A percentile compares a stretch with the other conserved stretches of the same genome.
These are phyloP conservation scores for Leavenworthia alabamica DNA, from an alignment of 345 rosid species.

Conservation along the genomic window DNA sequence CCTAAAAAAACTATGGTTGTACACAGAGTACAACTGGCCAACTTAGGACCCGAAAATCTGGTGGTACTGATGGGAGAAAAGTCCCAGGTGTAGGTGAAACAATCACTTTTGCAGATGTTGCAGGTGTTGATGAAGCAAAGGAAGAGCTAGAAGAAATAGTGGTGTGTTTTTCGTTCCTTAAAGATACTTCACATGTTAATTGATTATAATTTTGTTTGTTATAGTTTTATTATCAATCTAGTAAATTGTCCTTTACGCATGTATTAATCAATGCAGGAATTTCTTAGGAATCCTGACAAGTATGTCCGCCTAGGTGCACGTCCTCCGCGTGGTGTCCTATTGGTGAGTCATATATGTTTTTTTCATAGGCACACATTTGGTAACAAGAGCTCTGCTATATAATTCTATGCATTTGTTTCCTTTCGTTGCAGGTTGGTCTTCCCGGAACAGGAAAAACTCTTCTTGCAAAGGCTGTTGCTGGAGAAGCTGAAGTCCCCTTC, in stretches of 20 bases:
- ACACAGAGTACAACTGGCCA: constrained; percentile 72
- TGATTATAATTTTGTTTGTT: not conserved
- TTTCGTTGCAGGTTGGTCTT: constrained; percentile 70
- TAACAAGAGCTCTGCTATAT: not conserved
- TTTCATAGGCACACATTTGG: not conserved
- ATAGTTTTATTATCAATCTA: constrained; percentile 16
- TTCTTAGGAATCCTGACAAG: constrained; percentile 86
- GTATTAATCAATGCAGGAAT: constrained; percentile 53
- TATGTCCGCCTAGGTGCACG: constrained; percentile 87
- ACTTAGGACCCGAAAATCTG: constrained; percentile 63
- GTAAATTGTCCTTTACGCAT: constrained; percentile 19
- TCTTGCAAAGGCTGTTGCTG: constrained; percentile 89
- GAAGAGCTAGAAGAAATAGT: constrained; percentile 98
- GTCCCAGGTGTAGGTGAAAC: constrained; percentile 64
- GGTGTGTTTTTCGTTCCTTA: constrained; percentile 39
- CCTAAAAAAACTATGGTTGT: not conserved
- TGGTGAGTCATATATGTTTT: constrained; percentile 48
- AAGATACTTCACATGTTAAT: not conserved
- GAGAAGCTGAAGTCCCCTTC: constrained; percentile 93
- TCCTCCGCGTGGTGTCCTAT: constrained; percentile 92
- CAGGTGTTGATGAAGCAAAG: constrained; percentile 96
- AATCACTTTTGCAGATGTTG: constrained; percentile 92
- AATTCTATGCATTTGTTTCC: constrained; percentile 17
- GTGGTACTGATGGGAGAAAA: constrained; percentile 57
- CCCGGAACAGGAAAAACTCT: constrained; percentile 98